Base-by-base conservation (phyloP, 345 rosid species). In the Gossypium herbaceum region DNA sequence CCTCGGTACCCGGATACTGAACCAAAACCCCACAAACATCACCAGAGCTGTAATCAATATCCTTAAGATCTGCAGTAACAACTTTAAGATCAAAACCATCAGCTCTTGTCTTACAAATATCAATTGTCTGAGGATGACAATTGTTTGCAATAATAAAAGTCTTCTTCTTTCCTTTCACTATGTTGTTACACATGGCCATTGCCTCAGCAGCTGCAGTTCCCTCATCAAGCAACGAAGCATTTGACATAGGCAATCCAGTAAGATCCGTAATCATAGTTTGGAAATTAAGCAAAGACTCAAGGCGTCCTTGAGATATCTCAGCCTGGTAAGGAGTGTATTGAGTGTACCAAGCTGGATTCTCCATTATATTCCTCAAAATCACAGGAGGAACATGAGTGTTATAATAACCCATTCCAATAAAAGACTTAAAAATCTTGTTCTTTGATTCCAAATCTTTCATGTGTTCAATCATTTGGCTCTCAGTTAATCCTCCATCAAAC, bases 181-280 rank as follows among this genome's bases (percentile, higher is more conserved):
- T 93, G 64, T 90, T 89, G 82, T 95, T 95, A 81, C 99, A 95
- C 99, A 91, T 93, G 1, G 99, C 93, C 99, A 93, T 93, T 7
- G 99, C 99, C 86, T 95, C 99, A 1, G 99, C 99, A 10, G 98
- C 98, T 0, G 98, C 98, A 0, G 99, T 92, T 8, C 97, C 99
- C 86, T 95, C 99, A 59, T 95, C 99, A 1, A 91, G 92, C 81
- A 95, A 77, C 0, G 99, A 93, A 1, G 99, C 99, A 67, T 95
- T 93, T 1, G 98, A 89, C 97, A 95, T 91, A 12, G 99, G 97
- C 71, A 95, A 82, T 2, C 97, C 98, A 0, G 98, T 93, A 57
- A 95, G 97, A 83, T 93, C 98, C 0, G 97, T 84, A 58, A 95
- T 86, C 85, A 93, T 6, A 0, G 99, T 95, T 78, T 95, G 99